phyloP scores from a whole-genome alignment of 257 asterid species.

The Solanum etuberosum region DNA sequence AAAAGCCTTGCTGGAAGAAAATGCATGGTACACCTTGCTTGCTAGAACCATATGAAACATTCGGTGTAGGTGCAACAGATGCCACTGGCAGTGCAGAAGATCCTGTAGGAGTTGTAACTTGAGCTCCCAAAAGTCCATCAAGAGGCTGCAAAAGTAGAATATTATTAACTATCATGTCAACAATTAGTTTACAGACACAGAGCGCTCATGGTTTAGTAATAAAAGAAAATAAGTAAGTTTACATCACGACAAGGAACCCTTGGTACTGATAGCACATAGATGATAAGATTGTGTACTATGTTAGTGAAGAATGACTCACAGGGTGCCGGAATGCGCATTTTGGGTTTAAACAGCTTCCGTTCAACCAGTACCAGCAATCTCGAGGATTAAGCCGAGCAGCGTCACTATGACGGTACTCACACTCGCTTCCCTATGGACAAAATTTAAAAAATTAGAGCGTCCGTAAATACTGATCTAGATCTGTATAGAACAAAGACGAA shows the following conservation, averaged over 20 bases:
- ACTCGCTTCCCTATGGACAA: conserved; percentile 58
- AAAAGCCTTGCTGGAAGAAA: conserved; percentile 68
- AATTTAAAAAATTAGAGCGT: not conserved
- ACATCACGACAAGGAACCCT: not conserved
- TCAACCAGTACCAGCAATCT: conserved; percentile 80
- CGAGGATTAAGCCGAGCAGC: conserved; percentile 73
- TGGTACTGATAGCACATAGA: not conserved
- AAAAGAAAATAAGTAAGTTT: not conserved
- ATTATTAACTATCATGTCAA: not conserved
- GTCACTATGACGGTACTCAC: conserved; percentile 92
- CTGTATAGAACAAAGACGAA: not conserved
- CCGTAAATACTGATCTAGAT: not conserved
- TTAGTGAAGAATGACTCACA: conserved; percentile 32
- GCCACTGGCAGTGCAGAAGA: conserved; percentile 23
- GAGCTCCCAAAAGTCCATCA: conserved; percentile 60
- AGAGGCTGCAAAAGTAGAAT: conserved; percentile 48
- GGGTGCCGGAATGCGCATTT: conserved; percentile 84
- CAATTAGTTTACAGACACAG: not conserved
- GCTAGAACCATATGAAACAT: conserved; percentile 28
- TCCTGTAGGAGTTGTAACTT: conserved; percentile 38
- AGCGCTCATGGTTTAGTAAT: not conserved
- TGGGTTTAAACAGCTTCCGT: conserved; percentile 80
- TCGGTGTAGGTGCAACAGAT: conserved; percentile 24
- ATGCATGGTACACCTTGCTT: conserved; percentile 65
- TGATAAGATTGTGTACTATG: not conserved